Base-by-base conservation (phyloP, 306 rosid genomes). In the Casuarina equisetifolia region DNA sequence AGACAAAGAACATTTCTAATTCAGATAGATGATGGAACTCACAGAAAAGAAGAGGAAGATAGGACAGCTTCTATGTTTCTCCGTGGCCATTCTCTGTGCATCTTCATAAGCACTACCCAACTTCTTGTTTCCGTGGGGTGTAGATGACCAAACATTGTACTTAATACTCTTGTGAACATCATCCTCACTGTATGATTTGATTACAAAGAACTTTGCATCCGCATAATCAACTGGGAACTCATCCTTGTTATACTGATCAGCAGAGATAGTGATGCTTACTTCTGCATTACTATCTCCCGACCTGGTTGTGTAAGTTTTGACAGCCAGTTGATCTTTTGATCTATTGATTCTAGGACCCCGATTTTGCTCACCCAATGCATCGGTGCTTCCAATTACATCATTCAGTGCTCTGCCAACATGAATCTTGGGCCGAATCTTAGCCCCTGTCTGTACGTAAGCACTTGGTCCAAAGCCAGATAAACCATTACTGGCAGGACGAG, bases 121-220 rank as follows among this genome's bases (percentile, higher is more conserved):
- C 87, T 94, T 94, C 88, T 87, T 92, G 86, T 94, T 94, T 75
- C 98, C 98, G 82, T 92, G 97, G 69, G 93, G 92, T 17, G 98
- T 94, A 53, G 98, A 94, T 4, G 98, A 94, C 98, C 98, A 94
- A 76, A 94, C 91, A 86, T 90, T 94, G 84, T 94, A 94, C 78
- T 94, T 94, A 55, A 94, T 82, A 82, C 98, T 94, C 85, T 92
- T 94, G 86, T 94, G 98, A 69, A 94, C 97, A 87, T 94, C 98
- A 85, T 94, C 98, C 85, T 94, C 98, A 16, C 97, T 94, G 86
- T 94, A 94, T 4, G 98, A 94, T 86, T 94, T 94, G 71, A 94
- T 92, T 49, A 92, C 96, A 83, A 90, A 94, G 84, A 92, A 89
- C 74, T 92, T 94, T 1, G 95, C 98, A 80, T 89, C 89, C 68